Percentiles rank a stretch among this genome's conserved stretches.
These are phyloP conservation scores for Pulveroboletus sp. DNA, from an alignment of 768 basidiomycete species.

Conservation along the genomic window DNA sequence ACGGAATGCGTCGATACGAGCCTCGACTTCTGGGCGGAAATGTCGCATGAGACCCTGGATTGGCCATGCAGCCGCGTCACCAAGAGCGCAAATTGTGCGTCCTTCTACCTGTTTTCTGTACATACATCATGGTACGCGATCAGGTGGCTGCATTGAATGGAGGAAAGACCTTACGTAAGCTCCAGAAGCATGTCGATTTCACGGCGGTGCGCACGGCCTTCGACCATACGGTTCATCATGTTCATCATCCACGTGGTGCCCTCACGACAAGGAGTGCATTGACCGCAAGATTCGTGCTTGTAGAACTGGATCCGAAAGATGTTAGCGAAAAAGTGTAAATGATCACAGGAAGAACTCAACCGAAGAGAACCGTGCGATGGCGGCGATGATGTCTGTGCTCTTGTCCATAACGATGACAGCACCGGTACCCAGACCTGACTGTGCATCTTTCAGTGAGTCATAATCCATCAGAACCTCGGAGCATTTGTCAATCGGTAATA, in stretches of 20 bases:
- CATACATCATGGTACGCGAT: too few relatives aligned
- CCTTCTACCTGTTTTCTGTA: slow-evolving; percentile 93
- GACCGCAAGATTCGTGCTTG: slow-evolving; percentile 98
- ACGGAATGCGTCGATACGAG: slow-evolving; percentile 77
- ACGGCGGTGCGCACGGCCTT: slow-evolving; percentile 84
- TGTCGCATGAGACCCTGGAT: slow-evolving; percentile 97
- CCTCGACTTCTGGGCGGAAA: slow-evolving; percentile 94
- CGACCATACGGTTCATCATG: slow-evolving; percentile 98
- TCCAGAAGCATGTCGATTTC: slow-evolving; percentile 99
- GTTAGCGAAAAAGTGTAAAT: slow-evolving; percentile 1
- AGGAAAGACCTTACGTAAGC: slow-evolving; percentile 61
- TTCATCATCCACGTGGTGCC: slow-evolving; percentile 99
- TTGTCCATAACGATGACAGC: slow-evolving; percentile 99
- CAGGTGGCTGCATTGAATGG: background rate
- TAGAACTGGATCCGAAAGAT: slow-evolving; percentile 73
- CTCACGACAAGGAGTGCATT: slow-evolving; percentile 92
- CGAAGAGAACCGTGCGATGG: slow-evolving; percentile 91
- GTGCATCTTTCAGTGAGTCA: slow-evolving; percentile 94
- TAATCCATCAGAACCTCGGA: slow-evolving; percentile 96
- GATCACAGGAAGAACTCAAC: slow-evolving; percentile 33
- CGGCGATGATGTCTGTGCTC: slow-evolving; percentile 89
- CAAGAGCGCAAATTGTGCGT: slow-evolving; percentile 94
- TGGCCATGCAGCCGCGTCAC: slow-evolving; percentile 98
- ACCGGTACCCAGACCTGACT: slow-evolving; percentile 96
- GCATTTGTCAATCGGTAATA: slow-evolving; percentile 81